A percentile compares a stretch with the other conserved stretches of the same genome.
Evolutionary conservation across 495 filamentous ascomycete genomes (phyloP).

Genomic region (Talaromyces stipitatus): DNA sequence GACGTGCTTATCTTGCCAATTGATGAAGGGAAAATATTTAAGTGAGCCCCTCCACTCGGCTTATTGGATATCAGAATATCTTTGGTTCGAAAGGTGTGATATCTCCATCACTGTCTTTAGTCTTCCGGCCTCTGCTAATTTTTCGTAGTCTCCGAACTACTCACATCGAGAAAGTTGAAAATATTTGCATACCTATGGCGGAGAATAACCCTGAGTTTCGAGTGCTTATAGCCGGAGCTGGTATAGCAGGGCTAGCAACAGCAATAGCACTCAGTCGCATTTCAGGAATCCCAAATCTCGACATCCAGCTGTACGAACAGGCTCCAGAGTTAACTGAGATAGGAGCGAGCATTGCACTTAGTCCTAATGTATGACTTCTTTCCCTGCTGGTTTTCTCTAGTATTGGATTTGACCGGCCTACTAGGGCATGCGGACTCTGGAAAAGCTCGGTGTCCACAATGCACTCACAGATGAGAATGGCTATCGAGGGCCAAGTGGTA

Average conservation of each 20-base stretch:
- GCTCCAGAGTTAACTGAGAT: constrained; percentile 38
- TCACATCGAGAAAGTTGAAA: no score
- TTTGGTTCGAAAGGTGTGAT: neutral
- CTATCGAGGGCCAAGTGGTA: constrained; percentile 31
- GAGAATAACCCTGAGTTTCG: constrained; percentile 16
- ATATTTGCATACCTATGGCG: constrained; percentile 6
- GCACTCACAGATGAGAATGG: constrained; percentile 31
- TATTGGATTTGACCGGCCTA: neutral
- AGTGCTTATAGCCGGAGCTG: constrained; percentile 38
- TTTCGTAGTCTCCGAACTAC: no score
- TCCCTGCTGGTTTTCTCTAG: neutral
- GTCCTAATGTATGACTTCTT: constrained; percentile 32
- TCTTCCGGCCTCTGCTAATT: neutral
- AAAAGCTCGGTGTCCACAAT: constrained; percentile 34
- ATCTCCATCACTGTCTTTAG: neutral
- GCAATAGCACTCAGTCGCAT: constrained; percentile 33
- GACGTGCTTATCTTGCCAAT: constrained; percentile 15
- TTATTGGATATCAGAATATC: neutral
- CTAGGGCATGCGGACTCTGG: constrained; percentile 39
- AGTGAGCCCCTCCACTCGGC: neutral
- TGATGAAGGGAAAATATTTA: neutral
- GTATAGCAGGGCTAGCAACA: constrained; percentile 39
- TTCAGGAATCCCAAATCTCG: constrained; percentile 17
- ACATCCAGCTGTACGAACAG: constrained; percentile 39
- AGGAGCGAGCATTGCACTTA: constrained; percentile 41